A percentile compares a stretch with the other conserved stretches of the same genome.
These are phyloP conservation scores for Apiospora kogelbergensis DNA, from an alignment of 2,329 filamentous ascomycete species.

Conservation along the genomic window DNA sequence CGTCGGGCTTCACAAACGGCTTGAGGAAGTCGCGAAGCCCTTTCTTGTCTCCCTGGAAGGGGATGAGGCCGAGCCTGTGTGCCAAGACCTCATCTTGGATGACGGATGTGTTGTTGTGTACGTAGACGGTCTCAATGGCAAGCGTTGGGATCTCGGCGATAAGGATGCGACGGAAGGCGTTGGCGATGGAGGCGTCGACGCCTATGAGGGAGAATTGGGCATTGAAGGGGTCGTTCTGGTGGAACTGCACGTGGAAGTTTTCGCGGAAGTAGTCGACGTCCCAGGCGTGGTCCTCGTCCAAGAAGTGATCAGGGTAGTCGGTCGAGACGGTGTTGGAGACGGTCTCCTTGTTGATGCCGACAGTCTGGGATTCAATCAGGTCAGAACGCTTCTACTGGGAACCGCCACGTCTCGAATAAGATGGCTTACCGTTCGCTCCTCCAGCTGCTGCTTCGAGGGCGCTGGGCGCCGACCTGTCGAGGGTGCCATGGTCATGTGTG, in stretches of 20 bases:
- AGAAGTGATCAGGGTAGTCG: conserved; percentile 89
- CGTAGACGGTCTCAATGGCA: conserved; percentile 90
- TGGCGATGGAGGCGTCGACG: conserved; percentile 88
- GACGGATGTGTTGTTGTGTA: conserved; percentile 95
- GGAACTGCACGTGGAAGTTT: conserved; percentile 74
- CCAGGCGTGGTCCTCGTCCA: conserved; percentile 84
- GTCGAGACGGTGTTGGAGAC: conserved; percentile 86
- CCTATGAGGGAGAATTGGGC: conserved; percentile 89
- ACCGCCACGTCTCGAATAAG: conserved; percentile 12
- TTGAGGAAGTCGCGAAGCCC: conserved; percentile 77
- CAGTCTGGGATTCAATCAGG: conserved; percentile 54
- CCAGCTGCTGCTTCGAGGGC: conserved; percentile 25
- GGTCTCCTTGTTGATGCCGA: conserved; percentile 86
- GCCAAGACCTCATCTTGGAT: conserved; percentile 97
- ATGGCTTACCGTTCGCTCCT: conserved; percentile 28
- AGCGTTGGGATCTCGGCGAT: conserved; percentile 92
- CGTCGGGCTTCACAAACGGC: conserved; percentile 72
- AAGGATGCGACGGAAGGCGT: conserved; percentile 95
- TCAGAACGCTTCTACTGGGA: not conserved
- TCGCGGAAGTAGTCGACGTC: conserved; percentile 70
- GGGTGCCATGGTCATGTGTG: conserved; percentile 28
- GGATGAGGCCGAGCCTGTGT: conserved; percentile 85
- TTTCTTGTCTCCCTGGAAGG: conserved; percentile 75
- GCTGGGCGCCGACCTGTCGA: conserved; percentile 23
- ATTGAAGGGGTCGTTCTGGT: conserved; percentile 76